Percentiles rank a stretch among this genome's conserved stretches.
These are phyloP conservation scores for Lepidium didymum DNA, from an alignment of 345 rosid genomes.

Conservation along the genomic window DNA sequence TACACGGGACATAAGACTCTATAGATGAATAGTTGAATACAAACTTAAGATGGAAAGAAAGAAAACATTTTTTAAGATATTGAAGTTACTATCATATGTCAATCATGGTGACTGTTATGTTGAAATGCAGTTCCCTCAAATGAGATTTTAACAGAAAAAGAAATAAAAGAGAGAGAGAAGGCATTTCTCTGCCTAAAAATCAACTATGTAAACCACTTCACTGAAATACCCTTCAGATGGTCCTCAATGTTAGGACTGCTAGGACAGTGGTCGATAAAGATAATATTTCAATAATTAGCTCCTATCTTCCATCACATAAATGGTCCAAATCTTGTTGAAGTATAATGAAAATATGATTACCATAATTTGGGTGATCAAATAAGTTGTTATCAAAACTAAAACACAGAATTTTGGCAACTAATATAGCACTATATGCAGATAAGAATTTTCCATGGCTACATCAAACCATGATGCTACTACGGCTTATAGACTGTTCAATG, in stretches of 20 bases:
- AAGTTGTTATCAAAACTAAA: not conserved
- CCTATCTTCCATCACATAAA: not conserved
- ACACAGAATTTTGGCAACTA: not conserved
- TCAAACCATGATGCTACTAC: constrained; percentile 8
- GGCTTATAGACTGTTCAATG: not conserved
- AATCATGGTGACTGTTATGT: not conserved
- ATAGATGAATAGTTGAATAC: not conserved
- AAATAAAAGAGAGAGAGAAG: not conserved
- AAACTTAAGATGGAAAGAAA: not conserved
- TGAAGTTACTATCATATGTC: not conserved
- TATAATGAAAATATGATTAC: not conserved
- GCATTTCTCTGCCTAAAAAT: not conserved
- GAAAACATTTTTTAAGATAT: not conserved
- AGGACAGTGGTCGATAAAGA: not conserved
- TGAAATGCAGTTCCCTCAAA: not conserved
- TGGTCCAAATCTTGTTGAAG: not conserved
- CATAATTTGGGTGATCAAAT: not conserved
- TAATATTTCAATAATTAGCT: not conserved
- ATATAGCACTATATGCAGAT: not conserved
- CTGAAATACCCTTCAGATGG: not conserved
- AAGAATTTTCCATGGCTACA: constrained; percentile 1
- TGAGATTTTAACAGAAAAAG: not conserved
- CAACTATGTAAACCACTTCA: not conserved
- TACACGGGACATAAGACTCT: not conserved
- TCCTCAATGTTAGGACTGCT: not conserved